phyloP scores from a whole-genome alignment of 2,329 filamentous ascomycete species.

The Venturia pyrina region DNA sequence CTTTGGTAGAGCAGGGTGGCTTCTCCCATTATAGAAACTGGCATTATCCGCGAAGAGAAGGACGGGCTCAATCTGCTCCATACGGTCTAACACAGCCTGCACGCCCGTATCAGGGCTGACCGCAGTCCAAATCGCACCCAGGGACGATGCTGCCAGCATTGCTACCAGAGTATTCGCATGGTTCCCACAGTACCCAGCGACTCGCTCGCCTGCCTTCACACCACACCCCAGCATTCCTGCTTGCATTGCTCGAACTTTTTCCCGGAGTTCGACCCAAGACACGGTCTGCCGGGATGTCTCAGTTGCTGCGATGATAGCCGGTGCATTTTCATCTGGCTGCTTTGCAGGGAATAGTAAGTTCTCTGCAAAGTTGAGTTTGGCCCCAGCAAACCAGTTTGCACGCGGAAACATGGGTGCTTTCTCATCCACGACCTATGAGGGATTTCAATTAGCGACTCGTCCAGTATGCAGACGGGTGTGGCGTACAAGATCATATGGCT shows the following conservation, averaged over 20 bases:
- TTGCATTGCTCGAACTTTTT: constrained; percentile 65
- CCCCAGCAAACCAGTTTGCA: constrained; percentile 72
- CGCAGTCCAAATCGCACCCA: constrained; percentile 87
- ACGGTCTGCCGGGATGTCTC: constrained; percentile 57
- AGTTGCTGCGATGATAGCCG: constrained; percentile 71
- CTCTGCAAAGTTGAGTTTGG: constrained; percentile 84
- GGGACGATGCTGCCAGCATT: constrained; percentile 70
- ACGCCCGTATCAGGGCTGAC: constrained; percentile 90
- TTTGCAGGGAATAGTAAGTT: constrained; percentile 75
- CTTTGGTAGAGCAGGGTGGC: constrained; percentile 71
- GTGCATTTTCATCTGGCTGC: constrained; percentile 45
- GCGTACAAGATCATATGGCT: constrained; percentile 49
- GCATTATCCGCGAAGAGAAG: constrained; percentile 82
- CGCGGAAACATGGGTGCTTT: constrained; percentile 71
- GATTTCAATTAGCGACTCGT: not conserved
- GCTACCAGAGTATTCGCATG: constrained; percentile 79
- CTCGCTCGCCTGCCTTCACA: constrained; percentile 50
- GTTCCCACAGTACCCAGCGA: constrained; percentile 75
- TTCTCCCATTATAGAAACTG: constrained; percentile 82
- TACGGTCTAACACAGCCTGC: constrained; percentile 76
- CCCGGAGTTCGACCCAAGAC: constrained; percentile 72
- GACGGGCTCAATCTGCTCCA: constrained; percentile 75
- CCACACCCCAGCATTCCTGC: constrained; percentile 58
- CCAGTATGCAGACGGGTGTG: not conserved
- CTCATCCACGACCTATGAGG: constrained; percentile 53